A percentile compares a stretch with the other conserved stretches of the same genome.
Conservation (phyloP, 169 alveolate species). For the Plasmodium blacklocki region DNA sequence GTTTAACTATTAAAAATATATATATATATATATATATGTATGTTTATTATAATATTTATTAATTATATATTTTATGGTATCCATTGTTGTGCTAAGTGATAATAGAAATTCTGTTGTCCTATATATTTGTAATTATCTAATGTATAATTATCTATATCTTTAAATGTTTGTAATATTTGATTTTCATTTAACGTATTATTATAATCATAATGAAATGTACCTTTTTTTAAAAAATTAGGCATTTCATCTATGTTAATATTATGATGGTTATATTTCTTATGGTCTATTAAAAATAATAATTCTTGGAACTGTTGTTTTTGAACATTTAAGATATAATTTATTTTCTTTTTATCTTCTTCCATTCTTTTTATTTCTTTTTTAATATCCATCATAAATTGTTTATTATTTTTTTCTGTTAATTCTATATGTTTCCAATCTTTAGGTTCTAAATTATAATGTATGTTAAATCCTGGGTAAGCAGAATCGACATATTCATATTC, state of each 20-base stretch:
- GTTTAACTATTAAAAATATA: neutral
- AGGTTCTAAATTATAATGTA: constrained; percentile 71
- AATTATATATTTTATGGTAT: constrained; percentile 4
- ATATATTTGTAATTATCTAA: constrained; percentile 12
- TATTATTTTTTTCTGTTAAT: constrained; percentile 38
- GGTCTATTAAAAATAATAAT: constrained; percentile 35
- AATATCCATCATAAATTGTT: constrained; percentile 27
- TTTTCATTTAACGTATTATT: constrained; percentile 5
- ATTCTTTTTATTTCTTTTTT: constrained; percentile 52
- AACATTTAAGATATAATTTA: constrained; percentile 39
- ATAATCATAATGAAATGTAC: constrained; percentile 2
- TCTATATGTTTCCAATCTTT: constrained; percentile 64
- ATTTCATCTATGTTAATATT: constrained; percentile 10
- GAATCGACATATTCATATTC: constrained; percentile 32
- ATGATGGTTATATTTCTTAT: constrained; percentile 10
- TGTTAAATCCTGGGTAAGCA: constrained; percentile 44
- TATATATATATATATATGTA: neutral
- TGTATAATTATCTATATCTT: constrained; percentile 44
- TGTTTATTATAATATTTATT: constrained; percentile 2
- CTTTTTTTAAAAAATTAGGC: constrained; percentile 48
- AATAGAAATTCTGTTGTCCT: constrained; percentile 38
- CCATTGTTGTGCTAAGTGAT: constrained; percentile 67
- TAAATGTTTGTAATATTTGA: constrained; percentile 2
- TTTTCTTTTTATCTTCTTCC: constrained; percentile 65
- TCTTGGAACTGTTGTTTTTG: constrained; percentile 71